These are phyloP conservation scores for Suillus spraguei DNA, from an alignment of 768 basidiomycete species.

Conservation along the genomic window DNA sequence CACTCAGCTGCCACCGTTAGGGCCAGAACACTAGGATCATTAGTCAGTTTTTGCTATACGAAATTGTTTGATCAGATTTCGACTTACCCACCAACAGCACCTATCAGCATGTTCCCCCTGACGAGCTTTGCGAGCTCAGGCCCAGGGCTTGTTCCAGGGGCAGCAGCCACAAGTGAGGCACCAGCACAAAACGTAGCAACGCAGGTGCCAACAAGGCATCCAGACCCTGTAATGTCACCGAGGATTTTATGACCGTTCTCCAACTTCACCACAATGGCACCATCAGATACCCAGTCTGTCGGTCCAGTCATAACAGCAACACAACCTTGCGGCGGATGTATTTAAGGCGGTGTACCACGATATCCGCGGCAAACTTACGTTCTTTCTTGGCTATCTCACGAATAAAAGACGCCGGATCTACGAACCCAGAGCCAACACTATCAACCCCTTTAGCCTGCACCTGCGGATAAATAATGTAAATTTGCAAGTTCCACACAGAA, in stretches of 20 bases:
- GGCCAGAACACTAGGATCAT: constrained; percentile 47
- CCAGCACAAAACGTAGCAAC: constrained; percentile 84
- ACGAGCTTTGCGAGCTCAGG: constrained; percentile 49
- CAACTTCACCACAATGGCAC: constrained; percentile 63
- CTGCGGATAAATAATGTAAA: constrained; percentile 35
- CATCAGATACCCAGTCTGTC: constrained; percentile 86
- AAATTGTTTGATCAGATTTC: background rate
- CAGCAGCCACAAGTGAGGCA: constrained; percentile 41
- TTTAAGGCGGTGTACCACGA: background rate
- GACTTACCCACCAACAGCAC: constrained; percentile 74
- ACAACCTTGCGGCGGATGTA: constrained; percentile 52
- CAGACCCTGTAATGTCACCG: constrained; percentile 85
- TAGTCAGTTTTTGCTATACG: constrained; percentile 12
- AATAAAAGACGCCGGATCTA: constrained; percentile 73
- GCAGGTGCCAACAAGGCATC: constrained; percentile 79
- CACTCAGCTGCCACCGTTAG: constrained; percentile 63
- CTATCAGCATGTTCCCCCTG: constrained; percentile 77
- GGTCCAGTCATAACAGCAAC: constrained; percentile 81
- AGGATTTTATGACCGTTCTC: constrained; percentile 76
- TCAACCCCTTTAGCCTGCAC: constrained; percentile 85
- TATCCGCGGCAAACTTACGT: constrained; percentile 47
- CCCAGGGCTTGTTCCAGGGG: constrained; percentile 19
- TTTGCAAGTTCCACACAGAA: background rate
- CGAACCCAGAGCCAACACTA: constrained; percentile 76
- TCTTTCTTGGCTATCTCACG: constrained; percentile 69